Base-by-base conservation (phyloP, 108 stramenopile species). In the Skeletonema costatum region DNA sequence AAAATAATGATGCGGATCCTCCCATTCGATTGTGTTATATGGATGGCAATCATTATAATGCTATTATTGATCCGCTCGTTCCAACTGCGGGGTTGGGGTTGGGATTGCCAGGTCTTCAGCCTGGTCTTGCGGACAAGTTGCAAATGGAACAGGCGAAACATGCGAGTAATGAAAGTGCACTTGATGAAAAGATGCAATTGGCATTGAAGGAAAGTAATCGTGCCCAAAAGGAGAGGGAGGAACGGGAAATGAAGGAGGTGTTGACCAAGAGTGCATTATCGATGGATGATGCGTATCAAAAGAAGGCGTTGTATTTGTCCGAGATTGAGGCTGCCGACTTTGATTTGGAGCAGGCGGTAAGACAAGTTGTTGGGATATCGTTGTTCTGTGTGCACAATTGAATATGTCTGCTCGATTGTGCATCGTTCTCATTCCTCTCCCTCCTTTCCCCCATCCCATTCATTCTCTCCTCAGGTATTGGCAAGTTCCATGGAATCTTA, bases 1-100 rank as follows among this genome's bases (percentile, higher is more conserved):
- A 61, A 11, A 44, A 61, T 59, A 41, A 63, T 31, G 32, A 21
- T 68, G n/a, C 17, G 1, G 89, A 95, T 71, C 80, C 65, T 4
- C 92, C 94, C 17, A 91, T 95, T 73, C 92, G 94, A 30, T 73
- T 95, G 3, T 78, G 80, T 30, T 95, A 95, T 71, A 89, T 90
- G 65, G 92, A 95, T 72, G 90, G 90, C 1, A 93, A 95, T 76
- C 94, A 95, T 66, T 95, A 95, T 80, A 89, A 95, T 64, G 94
- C 94, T 1, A 79, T 95, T 3, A 75, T 93, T 32, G 94, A 95
- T 73, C 94, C 94, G 1, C 62, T 88, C 33, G 65, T 85, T 21
- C 92, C 94, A 29, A 95, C 94, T 29, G 94, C 94, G 29, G 94
- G 94, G 8, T 46, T 95, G 16, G 94, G 94, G 12, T 77, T 95